These are phyloP conservation scores for Myriangium duriaei DNA, from an alignment of 2,329 filamentous ascomycete genomes.

Conservation along the genomic window DNA sequence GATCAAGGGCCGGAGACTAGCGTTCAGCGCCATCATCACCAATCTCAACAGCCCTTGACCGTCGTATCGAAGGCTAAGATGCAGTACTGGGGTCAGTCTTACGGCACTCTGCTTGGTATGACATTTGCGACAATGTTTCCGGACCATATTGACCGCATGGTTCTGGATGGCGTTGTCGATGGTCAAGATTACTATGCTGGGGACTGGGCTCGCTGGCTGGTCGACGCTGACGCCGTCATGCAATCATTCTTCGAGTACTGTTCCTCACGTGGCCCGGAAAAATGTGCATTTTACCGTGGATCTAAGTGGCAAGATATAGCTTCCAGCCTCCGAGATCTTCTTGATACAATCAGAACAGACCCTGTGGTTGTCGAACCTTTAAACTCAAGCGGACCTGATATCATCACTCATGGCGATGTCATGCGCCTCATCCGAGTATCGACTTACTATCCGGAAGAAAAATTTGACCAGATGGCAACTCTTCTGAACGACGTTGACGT, in stretches of 20 bases:
- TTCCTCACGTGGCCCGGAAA: slow-evolving; percentile 33
- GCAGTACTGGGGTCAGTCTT: slow-evolving; percentile 34
- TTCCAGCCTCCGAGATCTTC: slow-evolving; percentile 27
- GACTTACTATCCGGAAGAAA: slow-evolving; percentile 21
- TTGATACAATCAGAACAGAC: slow-evolving; percentile 25
- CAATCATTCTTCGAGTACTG: slow-evolving; percentile 43
- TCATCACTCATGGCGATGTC: slow-evolving; percentile 28
- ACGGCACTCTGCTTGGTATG: slow-evolving; percentile 34
- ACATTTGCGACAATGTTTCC: slow-evolving; percentile 37
- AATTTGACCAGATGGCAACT: slow-evolving; percentile 21
- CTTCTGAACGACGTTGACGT: slow-evolving; percentile 22
- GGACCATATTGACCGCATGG: slow-evolving; percentile 28
- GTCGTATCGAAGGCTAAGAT: slow-evolving; percentile 16
- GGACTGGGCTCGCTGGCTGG: slow-evolving; percentile 21
- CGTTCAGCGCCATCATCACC: neutral
- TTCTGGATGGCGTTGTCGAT: slow-evolving; percentile 32
- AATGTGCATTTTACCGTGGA: slow-evolving; percentile 30
- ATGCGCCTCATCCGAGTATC: slow-evolving; percentile 19
- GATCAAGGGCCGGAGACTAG: neutral
- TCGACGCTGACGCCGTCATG: slow-evolving; percentile 44
- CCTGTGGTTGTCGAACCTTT: slow-evolving; percentile 36
- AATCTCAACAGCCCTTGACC: slow-evolving; percentile 11
- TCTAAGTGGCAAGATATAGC: slow-evolving; percentile 25
- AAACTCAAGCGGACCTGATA: slow-evolving; percentile 11
- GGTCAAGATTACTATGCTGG: slow-evolving; percentile 36